Evolutionary conservation across 768 basidiomycete genomes (phyloP).

Genomic region (Gloeophyllum trabeum): DNA sequence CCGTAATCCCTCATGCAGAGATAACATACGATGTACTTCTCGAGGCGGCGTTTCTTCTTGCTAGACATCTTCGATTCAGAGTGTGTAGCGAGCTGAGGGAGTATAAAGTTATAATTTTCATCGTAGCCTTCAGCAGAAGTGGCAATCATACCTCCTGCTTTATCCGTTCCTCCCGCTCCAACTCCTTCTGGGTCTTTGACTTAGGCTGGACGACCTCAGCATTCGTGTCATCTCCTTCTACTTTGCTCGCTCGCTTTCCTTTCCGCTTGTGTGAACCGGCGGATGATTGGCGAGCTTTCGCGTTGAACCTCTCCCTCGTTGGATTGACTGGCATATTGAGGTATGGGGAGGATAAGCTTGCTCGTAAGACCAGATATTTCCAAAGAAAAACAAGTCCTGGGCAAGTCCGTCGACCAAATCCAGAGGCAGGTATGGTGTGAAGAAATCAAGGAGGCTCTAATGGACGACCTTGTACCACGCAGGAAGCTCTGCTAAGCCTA

Average conservation of each 20-base stretch:
- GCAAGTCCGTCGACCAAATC: too few species aligned
- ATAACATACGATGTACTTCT: conserved; percentile 34
- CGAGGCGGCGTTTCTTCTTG: conserved; percentile 39
- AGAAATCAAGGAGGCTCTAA: too few species aligned
- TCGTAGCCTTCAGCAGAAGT: neutral
- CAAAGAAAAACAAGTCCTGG: too few species aligned
- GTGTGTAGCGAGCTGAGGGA: conserved; percentile 7
- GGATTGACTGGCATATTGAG: too few species aligned
- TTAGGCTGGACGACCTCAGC: conserved; percentile 15
- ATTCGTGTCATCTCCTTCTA: conserved; percentile 8
- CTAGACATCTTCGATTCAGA: conserved; percentile 23
- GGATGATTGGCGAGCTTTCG: conserved; percentile 55
- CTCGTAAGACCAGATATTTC: too few species aligned
- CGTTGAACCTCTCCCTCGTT: conserved; percentile 33
- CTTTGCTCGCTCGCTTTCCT: conserved; percentile 9
- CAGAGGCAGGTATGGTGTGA: too few species aligned
- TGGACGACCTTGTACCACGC: too few species aligned
- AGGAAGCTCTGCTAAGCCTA: too few species aligned
- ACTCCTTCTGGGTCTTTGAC: conserved; percentile 16
- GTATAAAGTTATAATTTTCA: neutral
- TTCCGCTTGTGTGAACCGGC: conserved; percentile 57
- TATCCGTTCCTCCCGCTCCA: conserved; percentile 14
- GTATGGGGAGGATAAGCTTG: too few species aligned
- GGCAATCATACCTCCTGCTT: conserved; percentile 15
- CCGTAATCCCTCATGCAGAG: neutral